phyloP scores from a whole-genome alignment of 2,329 filamentous ascomycete genomes.

The Pseudonectria buxi region DNA sequence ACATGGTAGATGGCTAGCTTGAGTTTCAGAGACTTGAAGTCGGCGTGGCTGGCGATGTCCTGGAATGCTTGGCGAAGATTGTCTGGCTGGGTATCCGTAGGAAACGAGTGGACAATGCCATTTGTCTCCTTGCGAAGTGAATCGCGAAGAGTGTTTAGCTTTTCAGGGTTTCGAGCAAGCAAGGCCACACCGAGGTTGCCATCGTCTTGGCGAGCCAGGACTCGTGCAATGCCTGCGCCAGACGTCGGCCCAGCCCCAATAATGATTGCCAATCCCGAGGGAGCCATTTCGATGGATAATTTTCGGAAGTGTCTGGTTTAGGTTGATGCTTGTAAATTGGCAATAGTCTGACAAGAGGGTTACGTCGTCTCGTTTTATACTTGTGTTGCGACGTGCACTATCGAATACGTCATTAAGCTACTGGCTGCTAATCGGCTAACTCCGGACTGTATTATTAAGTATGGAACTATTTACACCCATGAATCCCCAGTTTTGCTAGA shows the following conservation, averaged over 20 bases:
- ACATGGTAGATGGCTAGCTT: slow-evolving; percentile 48
- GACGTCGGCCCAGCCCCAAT: slow-evolving; percentile 44
- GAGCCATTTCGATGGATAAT: slow-evolving; percentile 34
- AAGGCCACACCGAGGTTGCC: slow-evolving; percentile 16
- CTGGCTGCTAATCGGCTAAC: too few species aligned
- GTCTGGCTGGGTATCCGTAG: slow-evolving; percentile 7
- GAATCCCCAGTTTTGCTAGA: too few species aligned
- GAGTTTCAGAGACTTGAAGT: slow-evolving; percentile 43
- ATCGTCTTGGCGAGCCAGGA: slow-evolving; percentile 4
- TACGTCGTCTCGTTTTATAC: too few species aligned
- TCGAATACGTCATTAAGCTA: too few species aligned
- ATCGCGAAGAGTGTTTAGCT: slow-evolving; percentile 22
- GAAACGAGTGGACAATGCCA: slow-evolving; percentile 12
- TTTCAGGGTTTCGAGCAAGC: slow-evolving; percentile 12
- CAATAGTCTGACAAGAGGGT: too few species aligned
- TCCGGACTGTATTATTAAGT: too few species aligned
- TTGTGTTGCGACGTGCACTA: too few species aligned
- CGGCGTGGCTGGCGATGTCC: slow-evolving; percentile 39
- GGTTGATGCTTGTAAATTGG: too few species aligned
- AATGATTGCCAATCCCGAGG: slow-evolving; percentile 42
- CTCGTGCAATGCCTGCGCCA: slow-evolving; percentile 49
- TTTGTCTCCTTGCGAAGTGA: slow-evolving; percentile 41
- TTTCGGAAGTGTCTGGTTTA: too few species aligned
- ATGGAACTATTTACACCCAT: too few species aligned
- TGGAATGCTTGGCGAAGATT: slow-evolving; percentile 10